Conservation (phyloP, 331 rosid genomes). For the Arachis monticola region DNA sequence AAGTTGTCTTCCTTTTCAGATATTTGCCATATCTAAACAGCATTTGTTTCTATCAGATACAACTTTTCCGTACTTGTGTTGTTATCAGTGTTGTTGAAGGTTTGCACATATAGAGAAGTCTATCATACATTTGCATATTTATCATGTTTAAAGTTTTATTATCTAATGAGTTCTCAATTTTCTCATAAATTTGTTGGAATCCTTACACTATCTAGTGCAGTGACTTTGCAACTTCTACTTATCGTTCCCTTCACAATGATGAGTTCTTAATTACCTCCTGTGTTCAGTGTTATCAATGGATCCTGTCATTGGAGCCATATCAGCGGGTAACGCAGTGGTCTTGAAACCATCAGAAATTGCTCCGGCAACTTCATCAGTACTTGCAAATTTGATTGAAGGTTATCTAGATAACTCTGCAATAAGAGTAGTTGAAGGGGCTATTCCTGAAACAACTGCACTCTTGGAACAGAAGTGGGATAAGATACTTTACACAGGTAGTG, state of each 20-base stretch:
- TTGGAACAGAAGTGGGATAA: slow-evolving; percentile 88
- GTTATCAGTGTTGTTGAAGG: neutral
- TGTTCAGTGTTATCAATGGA: slow-evolving; percentile 76
- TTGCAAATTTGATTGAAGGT: slow-evolving; percentile 48
- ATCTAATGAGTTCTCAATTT: slow-evolving; percentile 14
- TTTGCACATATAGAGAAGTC: slow-evolving; percentile 4
- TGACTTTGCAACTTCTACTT: slow-evolving; percentile 15
- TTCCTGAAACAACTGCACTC: slow-evolving; percentile 77
- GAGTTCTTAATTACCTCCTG: slow-evolving; percentile 21
- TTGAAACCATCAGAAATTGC: slow-evolving; percentile 83
- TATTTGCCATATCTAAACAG: neutral
- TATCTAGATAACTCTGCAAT: slow-evolving; percentile 69
- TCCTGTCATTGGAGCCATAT: slow-evolving; percentile 85
- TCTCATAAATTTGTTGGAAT: neutral
- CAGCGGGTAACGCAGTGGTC: slow-evolving; percentile 79
- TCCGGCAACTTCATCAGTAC: slow-evolving; percentile 67
- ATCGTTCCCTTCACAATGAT: slow-evolving; percentile 26
- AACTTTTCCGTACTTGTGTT: neutral
- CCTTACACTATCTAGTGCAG: slow-evolving; percentile 20
- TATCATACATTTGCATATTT: slow-evolving; percentile 16
- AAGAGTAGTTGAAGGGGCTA: slow-evolving; percentile 79
- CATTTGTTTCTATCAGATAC: slow-evolving; percentile 12
- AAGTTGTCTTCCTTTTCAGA: slow-evolving; percentile 17
- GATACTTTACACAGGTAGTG: slow-evolving; percentile 89
- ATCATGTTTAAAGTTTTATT: neutral